Base-by-base conservation (phyloP, 768 basidiomycete species). In the Boletus sp. region DNA sequence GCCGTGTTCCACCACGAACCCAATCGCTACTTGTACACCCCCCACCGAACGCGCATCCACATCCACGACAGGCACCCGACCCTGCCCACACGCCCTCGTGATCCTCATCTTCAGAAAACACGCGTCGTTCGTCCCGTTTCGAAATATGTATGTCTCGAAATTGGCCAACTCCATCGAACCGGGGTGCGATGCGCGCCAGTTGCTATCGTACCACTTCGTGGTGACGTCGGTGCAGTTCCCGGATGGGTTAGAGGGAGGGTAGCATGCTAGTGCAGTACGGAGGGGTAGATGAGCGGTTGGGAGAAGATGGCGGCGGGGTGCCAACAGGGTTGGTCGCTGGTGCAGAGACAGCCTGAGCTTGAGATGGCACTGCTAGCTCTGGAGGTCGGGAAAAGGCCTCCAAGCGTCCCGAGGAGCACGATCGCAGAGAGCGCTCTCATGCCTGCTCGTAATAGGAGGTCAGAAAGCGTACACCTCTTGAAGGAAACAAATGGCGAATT, bases 41-140 rank as follows among this genome's bases (percentile, higher is more conserved):
- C 28, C 47, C 28, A 54, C 56, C 8, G 56, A 55, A n/a, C 57
- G 60, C n/a, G 50, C 64, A 35, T 69, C 64, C 12, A 70, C 64
- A 10, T 61, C 63, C 8, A 65, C 57, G 29, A 50, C 56, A 6
- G 64, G 62, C 9, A 73, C 64, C 4, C 41, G 50, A 0, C 63
- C 67, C 49, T 66, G 66, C 7, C 40, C 57, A 45, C 70, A 71
- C 12, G n/a, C 50, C 7, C 51, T 58, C 5, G 54, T 52, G 45
- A 70, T 48, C 7, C 48, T 52, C 29, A 76, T 76, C 29, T 78
- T 72, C 49, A 77, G 33, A 12, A 63, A 69, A 32, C 61, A 69
- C 17, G 50, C 76, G 58, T 76, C 76, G 47, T 81, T 77, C 44
- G 78, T 81, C 33, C 76, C 80, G 61, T 80, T 81, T 18, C 41